Percentiles rank a stretch among this genome's conserved stretches.
Evolutionary conservation across 805 yeast genomes (phyloP).

Genomic region (Hermanozyma aechmeae): DNA sequence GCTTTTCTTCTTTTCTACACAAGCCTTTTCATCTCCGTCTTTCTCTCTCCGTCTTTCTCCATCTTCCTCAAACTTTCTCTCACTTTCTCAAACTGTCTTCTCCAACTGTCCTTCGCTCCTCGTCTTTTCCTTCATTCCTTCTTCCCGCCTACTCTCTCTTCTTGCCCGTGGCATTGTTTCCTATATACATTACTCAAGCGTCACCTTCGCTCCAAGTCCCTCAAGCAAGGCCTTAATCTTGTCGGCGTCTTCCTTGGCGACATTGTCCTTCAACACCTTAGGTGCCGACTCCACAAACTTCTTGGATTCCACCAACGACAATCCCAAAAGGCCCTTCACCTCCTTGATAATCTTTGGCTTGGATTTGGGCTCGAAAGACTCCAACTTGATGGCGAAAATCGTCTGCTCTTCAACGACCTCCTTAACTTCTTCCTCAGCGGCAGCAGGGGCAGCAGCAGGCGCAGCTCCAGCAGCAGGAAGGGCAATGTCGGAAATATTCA

Average conservation of each 20-base stretch:
- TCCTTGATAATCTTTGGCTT: constrained; percentile 98
- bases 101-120: too few species aligned
- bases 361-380: constrained; percentile 86
- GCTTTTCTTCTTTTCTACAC: too few species aligned
- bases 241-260: constrained; percentile 96
- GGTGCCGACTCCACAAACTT: constrained; percentile 98
- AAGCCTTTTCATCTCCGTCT: too few species aligned
- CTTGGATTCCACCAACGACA: constrained; percentile 93
- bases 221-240: constrained; percentile 89
- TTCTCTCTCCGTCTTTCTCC: too few species aligned
- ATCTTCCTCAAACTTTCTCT: too few species aligned
- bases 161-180: too few species aligned
- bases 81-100: too few species aligned
- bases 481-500: constrained; percentile 90
- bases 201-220: constrained; percentile 88
- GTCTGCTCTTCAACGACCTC: constrained; percentile 87
- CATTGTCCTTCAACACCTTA: constrained; percentile 87
- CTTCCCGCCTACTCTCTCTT: too few species aligned
- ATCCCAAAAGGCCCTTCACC: constrained; percentile 82
- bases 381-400: constrained; percentile 84
- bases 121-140: too few species aligned
- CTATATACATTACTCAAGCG: constrained; percentile 52
- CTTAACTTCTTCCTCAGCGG: constrained; percentile 61
- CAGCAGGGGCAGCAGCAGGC: constrained; percentile 54
- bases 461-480: constrained; percentile 56